Conservation (phyloP, 306 rosid genomes). For the Myrica gale region DNA sequence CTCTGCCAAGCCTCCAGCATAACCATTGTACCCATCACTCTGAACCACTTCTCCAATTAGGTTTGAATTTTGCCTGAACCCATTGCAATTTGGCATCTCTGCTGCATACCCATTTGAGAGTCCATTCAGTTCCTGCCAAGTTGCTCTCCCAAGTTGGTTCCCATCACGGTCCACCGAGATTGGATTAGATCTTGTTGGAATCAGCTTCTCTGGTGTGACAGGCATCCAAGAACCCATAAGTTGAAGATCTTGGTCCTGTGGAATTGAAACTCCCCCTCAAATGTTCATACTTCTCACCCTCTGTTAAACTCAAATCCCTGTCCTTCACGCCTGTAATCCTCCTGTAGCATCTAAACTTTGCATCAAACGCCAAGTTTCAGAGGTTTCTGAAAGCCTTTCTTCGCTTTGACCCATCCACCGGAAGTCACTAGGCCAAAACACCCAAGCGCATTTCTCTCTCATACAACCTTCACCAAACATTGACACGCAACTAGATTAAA, state of each 20-base stretch:
- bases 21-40: constrained; percentile 24
- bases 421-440: background rate
- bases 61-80: constrained; percentile 32
- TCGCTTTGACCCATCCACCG: constrained; percentile 4
- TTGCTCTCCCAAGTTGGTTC: constrained; percentile 28
- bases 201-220: constrained; percentile 48
- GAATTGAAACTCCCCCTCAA: constrained; percentile 30
- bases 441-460: constrained; percentile 3
- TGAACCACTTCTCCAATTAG: constrained; percentile 24
- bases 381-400: constrained; percentile 2
- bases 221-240: constrained; percentile 45
- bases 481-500: background rate
- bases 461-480: constrained; percentile 15
- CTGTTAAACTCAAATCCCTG: constrained; percentile 1
- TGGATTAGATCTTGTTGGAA: constrained; percentile 29
- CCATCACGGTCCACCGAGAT: constrained; percentile 26
- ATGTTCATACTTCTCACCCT: constrained; percentile 35
- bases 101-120: constrained; percentile 31
- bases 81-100: constrained; percentile 30
- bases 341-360: background rate
- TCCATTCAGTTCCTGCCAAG: constrained; percentile 31
- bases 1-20: constrained; percentile 23
- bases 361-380: background rate
- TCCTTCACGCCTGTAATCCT: background rate
- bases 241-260: constrained; percentile 34